Evolutionary conservation across 2,329 filamentous ascomycete species (phyloP).

Genomic region (Chaetomiaceae sp.): DNA sequence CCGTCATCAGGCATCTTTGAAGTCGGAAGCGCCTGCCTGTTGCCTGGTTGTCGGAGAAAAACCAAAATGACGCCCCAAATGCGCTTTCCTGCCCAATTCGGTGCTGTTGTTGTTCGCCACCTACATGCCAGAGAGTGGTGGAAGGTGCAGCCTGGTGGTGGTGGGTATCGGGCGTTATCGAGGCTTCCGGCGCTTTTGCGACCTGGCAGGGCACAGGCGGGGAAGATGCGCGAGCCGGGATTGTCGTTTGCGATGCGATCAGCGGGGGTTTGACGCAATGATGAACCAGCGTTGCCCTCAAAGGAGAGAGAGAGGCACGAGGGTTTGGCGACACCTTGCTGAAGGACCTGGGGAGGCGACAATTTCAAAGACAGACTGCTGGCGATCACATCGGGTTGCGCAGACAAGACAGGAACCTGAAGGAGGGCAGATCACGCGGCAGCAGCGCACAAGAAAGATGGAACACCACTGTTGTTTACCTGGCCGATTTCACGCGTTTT

Average conservation of each 20-base stretch:
- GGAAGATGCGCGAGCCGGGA: constrained; percentile 13
- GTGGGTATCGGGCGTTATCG: background rate
- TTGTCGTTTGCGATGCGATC: constrained; percentile 20
- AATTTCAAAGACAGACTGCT: background rate
- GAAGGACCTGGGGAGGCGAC: constrained; percentile 1
- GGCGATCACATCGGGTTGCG: constrained; percentile 13
- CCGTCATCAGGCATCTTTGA: constrained; percentile 12
- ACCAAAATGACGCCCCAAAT: background rate
- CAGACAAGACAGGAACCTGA: constrained; percentile 3
- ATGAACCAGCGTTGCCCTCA: background rate
- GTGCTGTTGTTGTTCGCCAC: constrained; percentile 10
- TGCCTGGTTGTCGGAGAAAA: constrained; percentile 1
- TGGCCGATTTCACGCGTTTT: constrained; percentile 21
- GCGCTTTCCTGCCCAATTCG: constrained; percentile 15
- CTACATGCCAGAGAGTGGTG: constrained; percentile 13
- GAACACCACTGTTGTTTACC: constrained; percentile 24
- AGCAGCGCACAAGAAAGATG: constrained; percentile 18
- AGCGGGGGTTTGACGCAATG: constrained; percentile 23
- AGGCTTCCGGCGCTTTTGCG: background rate
- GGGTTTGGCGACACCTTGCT: background rate
- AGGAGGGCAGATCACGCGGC: constrained; percentile 18
- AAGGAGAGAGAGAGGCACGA: constrained; percentile 9
- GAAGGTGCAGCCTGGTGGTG: constrained; percentile 1
- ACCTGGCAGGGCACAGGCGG: background rate
- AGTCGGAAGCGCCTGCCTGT: constrained; percentile 16